These are phyloP conservation scores for Crithidia acanthocephali DNA, from an alignment of 208 protist genomes.

Conservation along the genomic window DNA sequence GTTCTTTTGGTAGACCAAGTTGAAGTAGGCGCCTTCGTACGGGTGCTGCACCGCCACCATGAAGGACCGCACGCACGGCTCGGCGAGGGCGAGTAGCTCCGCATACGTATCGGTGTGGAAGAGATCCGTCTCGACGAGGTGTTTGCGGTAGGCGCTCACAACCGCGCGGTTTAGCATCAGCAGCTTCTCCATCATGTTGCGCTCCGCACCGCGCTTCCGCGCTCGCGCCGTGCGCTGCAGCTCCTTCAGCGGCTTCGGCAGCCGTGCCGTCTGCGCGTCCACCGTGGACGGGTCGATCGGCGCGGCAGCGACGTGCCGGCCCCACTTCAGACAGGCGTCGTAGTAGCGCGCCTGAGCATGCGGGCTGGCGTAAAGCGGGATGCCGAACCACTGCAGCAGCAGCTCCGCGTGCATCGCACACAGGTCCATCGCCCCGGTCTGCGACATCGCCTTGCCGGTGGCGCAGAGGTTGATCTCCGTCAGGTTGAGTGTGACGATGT, in stretches of 20 bases:
- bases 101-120: slow-evolving; percentile 23
- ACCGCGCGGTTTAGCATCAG: slow-evolving; percentile 40
- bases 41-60: slow-evolving; percentile 58
- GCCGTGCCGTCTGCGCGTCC: slow-evolving; percentile 1
- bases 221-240: slow-evolving; percentile 40
- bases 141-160: slow-evolving; percentile 38
- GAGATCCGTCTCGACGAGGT: slow-evolving; percentile 65
- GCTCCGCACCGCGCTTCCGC: slow-evolving; percentile 32
- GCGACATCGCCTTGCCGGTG: slow-evolving; percentile 56
- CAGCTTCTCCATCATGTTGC: slow-evolving; percentile 39
- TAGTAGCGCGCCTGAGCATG: slow-evolving; percentile 51
- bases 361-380: slow-evolving; percentile 38
- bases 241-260: slow-evolving; percentile 62
- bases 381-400: slow-evolving; percentile 58
- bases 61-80: slow-evolving; percentile 55
- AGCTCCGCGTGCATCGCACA: slow-evolving; percentile 85
- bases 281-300: slow-evolving; percentile 27
- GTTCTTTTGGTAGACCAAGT: slow-evolving; percentile 38
- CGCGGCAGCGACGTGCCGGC: slow-evolving; percentile 35
- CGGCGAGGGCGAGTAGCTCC: slow-evolving; percentile 45
- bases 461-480: slow-evolving; percentile 27
- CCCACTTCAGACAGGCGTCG: slow-evolving; percentile 67
- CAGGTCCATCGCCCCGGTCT: slow-evolving; percentile 34
- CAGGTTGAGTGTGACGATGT: slow-evolving; percentile 25
- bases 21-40: slow-evolving; percentile 55